Percentiles rank a stretch among this genome's conserved stretches.
Evolutionary conservation across 371 early-diverging fungal genomes (phyloP).

Genomic region (Phascolomyces articulosus): DNA sequence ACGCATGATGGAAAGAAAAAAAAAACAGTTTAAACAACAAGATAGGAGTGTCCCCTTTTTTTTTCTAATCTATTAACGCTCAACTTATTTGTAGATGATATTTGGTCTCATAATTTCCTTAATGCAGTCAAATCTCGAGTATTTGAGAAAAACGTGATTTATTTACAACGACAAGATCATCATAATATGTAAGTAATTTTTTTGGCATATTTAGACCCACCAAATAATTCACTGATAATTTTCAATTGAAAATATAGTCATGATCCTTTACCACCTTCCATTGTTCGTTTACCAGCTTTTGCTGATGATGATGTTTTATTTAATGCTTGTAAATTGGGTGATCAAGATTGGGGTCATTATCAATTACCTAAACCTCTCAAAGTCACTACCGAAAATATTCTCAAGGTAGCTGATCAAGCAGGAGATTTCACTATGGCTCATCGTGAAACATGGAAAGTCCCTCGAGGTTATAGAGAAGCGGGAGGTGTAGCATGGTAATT

Average conservation of each 20-base stretch:
- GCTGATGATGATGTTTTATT: slow-evolving; percentile 41
- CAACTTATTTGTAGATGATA: slow-evolving; percentile 31
- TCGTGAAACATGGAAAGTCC: slow-evolving; percentile 45
- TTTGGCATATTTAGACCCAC: no score
- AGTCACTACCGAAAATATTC: slow-evolving; percentile 33
- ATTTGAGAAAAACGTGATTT: slow-evolving; percentile 40
- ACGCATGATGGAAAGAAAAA: neutral
- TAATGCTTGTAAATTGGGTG: slow-evolving; percentile 32
- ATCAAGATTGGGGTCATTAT: slow-evolving; percentile 44
- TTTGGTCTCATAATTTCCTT: slow-evolving; percentile 51
- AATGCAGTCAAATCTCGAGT: slow-evolving; percentile 46
- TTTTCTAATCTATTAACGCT: no score
- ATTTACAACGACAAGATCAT: slow-evolving; percentile 39
- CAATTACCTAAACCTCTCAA: slow-evolving; percentile 21
- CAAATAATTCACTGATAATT: no score
- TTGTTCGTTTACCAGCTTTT: slow-evolving; percentile 39
- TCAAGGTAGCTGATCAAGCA: slow-evolving; percentile 41
- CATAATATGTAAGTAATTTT: slow-evolving; percentile 42
- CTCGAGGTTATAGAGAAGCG: slow-evolving; percentile 44
- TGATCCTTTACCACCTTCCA: slow-evolving; percentile 39
- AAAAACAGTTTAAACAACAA: neutral
- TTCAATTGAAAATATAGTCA: no score
- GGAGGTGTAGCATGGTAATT: slow-evolving; percentile 50
- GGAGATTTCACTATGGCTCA: slow-evolving; percentile 54
- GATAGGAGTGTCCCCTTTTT: neutral